Conservation (phyloP, 495 filamentous ascomycete genomes). For the Lepidopterella palustris region DNA sequence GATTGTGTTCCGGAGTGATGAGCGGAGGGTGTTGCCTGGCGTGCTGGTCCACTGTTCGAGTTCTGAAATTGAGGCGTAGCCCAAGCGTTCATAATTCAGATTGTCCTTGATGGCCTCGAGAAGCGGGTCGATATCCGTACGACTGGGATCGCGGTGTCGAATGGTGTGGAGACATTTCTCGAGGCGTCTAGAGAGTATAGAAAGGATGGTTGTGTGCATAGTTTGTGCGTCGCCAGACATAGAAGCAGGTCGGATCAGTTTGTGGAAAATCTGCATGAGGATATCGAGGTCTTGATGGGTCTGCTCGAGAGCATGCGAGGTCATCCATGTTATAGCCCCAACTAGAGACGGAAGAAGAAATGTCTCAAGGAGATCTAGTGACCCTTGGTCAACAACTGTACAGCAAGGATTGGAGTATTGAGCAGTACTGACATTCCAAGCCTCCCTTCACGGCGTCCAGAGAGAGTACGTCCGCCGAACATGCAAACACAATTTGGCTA, state of each 20-base stretch:
- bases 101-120: conserved; percentile 64
- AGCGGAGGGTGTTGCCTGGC: conserved; percentile 52
- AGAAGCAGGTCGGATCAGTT: conserved; percentile 67
- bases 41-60: conserved; percentile 67
- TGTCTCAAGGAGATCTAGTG: conserved; percentile 71
- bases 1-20: conserved; percentile 58
- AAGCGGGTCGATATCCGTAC: conserved; percentile 65
- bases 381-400: neutral
- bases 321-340: conserved; percentile 71
- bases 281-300: conserved; percentile 48
- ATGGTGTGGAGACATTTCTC: conserved; percentile 70
- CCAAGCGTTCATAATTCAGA: conserved; percentile 58
- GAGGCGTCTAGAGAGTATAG: conserved; percentile 70
- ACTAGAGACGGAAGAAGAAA: conserved; percentile 86
- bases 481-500: conserved; percentile 73
- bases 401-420: too few relatives aligned
- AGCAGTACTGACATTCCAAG: conserved; percentile 64
- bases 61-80: conserved; percentile 61
- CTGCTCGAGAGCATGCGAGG: conserved; percentile 70
- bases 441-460: conserved; percentile 81
- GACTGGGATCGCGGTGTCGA: conserved; percentile 58
- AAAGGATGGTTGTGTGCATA: conserved; percentile 77
- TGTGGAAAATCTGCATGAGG: conserved; percentile 67
- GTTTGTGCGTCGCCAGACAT: conserved; percentile 73
- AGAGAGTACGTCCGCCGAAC: conserved; percentile 59